A percentile compares a stretch with the other conserved stretches of the same genome.
These are phyloP conservation scores for Zychaea mexicana DNA, from an alignment of 371 early-diverging fungal genomes.

Conservation along the genomic window DNA sequence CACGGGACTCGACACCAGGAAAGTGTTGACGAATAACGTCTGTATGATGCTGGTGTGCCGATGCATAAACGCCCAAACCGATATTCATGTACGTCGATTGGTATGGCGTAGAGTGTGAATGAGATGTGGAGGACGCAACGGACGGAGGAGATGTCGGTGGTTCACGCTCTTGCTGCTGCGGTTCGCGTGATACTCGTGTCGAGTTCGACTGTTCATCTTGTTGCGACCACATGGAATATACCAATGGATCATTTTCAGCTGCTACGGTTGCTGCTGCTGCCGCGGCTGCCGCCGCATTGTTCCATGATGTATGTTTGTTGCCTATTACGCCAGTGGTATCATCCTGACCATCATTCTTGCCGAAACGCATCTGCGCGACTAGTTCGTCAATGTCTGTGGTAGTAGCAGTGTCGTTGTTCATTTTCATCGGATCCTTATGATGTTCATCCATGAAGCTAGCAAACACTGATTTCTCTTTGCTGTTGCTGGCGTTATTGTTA, in stretches of 20 bases:
- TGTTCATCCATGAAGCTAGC: constrained; percentile 9
- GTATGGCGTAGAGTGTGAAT: constrained; percentile 11
- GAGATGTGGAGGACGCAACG: constrained; percentile 2
- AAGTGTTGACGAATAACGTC: constrained; percentile 53
- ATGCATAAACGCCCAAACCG: constrained; percentile 53
- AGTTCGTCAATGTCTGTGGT: constrained; percentile 9
- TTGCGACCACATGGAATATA: constrained; percentile 27
- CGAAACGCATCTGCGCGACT: constrained; percentile 11
- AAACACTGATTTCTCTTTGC: not conserved
- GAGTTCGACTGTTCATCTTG: not conserved
- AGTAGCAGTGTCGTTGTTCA: not conserved
- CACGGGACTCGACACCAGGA: constrained; percentile 21
- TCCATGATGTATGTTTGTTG: constrained; percentile 3
- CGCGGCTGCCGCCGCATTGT: not conserved
- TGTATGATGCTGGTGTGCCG: constrained; percentile 54
- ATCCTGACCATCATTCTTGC: not conserved
- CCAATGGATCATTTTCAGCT: constrained; percentile 16
- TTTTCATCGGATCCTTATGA: not conserved
- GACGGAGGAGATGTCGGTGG: constrained; percentile 3
- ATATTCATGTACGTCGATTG: constrained; percentile 44
- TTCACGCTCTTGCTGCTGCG: constrained; percentile 4
- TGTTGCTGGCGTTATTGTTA: no score
- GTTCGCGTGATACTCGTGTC: not conserved
- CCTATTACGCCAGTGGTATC: not conserved
- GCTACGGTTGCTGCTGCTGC: constrained; percentile 6